Evolutionary conservation across 169 alveolate species (phyloP).

Genomic region (Plasmodium sp.): DNA sequence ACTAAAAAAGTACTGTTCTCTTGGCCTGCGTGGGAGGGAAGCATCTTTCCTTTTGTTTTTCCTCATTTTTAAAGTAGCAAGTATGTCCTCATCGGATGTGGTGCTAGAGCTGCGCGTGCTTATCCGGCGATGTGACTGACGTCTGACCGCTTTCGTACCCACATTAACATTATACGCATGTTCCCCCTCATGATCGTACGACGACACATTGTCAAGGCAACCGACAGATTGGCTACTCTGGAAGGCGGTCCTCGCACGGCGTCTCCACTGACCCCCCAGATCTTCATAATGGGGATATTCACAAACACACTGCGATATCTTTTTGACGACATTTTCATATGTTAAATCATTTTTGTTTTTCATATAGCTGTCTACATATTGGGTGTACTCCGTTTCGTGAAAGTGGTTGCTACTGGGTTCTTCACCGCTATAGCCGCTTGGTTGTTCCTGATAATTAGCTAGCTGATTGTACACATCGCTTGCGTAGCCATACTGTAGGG

Average conservation of each 20-base stretch:
- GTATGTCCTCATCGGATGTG: slow-evolving; percentile 62
- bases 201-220: neutral
- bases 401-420: neutral
- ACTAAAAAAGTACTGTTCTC: slow-evolving; percentile 71
- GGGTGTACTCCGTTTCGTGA: slow-evolving; percentile 29
- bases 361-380: slow-evolving; percentile 47
- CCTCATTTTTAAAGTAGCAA: slow-evolving; percentile 36
- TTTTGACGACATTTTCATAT: slow-evolving; percentile 73
- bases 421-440: neutral
- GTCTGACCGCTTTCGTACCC: neutral
- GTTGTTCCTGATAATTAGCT: neutral
- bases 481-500: neutral
- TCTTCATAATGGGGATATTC: slow-evolving; percentile 70
- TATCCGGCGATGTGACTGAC: neutral
- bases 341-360: slow-evolving; percentile 43
- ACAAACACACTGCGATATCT: slow-evolving; percentile 42
- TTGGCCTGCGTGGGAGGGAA: slow-evolving; percentile 12
- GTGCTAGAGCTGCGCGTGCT: neutral
- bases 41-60: slow-evolving; percentile 26
- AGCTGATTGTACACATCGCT: neutral
- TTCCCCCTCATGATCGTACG: neutral
- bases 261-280: neutral
- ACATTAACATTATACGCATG: neutral
- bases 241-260: neutral
- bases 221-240: neutral